A percentile compares a stretch with the other conserved stretches of the same genome.
Conservation (phyloP, 2,329 filamentous ascomycete species). For the Penicillium sp. region DNA sequence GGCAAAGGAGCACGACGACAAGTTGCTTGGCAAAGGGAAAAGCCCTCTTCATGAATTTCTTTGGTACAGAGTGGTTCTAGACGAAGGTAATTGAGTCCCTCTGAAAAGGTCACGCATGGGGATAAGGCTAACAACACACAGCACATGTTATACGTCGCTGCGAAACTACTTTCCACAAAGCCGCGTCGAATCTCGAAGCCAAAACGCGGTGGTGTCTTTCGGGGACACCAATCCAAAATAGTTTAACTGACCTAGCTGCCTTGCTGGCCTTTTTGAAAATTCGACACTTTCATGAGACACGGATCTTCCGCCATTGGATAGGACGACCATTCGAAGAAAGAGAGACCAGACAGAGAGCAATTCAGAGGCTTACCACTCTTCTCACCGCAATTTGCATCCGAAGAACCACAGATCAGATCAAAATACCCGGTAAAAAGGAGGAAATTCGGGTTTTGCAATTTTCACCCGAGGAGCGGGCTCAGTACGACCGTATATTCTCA, state of each 20-base stretch:
- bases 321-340: conserved; percentile 17
- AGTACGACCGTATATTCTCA: conserved; percentile 13
- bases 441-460: conserved; percentile 38
- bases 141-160: conserved; percentile 56
- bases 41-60: conserved; percentile 45
- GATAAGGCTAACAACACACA: conserved; percentile 19
- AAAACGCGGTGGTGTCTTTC: conserved; percentile 56
- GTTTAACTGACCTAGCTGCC: conserved; percentile 54
- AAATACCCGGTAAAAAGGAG: conserved; percentile 22
- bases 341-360: conserved; percentile 11
- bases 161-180: conserved; percentile 48
- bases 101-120: too few species aligned
- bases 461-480: conserved; percentile 43
- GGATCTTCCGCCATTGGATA: too few species aligned
- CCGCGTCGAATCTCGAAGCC: conserved; percentile 46
- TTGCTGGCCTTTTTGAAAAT: conserved; percentile 53
- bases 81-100: conserved; percentile 44
- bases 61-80: conserved; percentile 50
- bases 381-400: conserved; percentile 34
- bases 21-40: conserved; percentile 6
- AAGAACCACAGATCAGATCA: conserved; percentile 19
- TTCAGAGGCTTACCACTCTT: conserved; percentile 26
- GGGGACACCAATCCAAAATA: conserved; percentile 59
- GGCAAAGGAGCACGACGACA: too few species aligned
- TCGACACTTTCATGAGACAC: conserved; percentile 35